These are phyloP conservation scores for Proliferodiscus dingleyae DNA, from an alignment of 2,329 filamentous ascomycete genomes.

Conservation along the genomic window DNA sequence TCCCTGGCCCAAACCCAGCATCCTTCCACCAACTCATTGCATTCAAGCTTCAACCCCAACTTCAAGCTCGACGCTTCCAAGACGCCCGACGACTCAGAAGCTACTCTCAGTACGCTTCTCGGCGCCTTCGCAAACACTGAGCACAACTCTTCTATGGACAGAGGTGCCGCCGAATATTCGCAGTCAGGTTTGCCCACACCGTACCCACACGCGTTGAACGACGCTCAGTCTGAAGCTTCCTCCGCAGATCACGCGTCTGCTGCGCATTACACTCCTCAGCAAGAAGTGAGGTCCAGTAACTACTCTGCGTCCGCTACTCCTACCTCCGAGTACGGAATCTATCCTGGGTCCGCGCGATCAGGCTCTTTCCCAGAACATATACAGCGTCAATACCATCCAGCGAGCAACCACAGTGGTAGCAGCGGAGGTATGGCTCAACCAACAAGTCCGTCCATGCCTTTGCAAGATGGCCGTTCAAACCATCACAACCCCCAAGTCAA, in stretches of 20 bases:
- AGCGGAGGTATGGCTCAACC: conserved; percentile 95
- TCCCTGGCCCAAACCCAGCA: conserved; percentile 31
- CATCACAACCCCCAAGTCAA: conserved; percentile 74
- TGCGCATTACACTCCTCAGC: conserved; percentile 80
- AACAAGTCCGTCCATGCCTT: conserved; percentile 94
- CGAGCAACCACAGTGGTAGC: conserved; percentile 66
- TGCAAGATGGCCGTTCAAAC: conserved; percentile 72
- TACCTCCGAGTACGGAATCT: conserved; percentile 82
- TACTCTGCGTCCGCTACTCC: conserved; percentile 69
- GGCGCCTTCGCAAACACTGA: conserved; percentile 24
- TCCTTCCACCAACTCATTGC: conserved; percentile 22
- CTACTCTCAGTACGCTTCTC: conserved; percentile 29
- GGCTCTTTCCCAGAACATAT: conserved; percentile 82
- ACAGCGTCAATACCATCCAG: conserved; percentile 76
- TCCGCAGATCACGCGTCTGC: conserved; percentile 87
- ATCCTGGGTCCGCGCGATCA: conserved; percentile 72
- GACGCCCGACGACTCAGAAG: conserved; percentile 22
- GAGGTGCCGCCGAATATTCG: conserved; percentile 69
- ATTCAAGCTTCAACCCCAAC: conserved; percentile 14
- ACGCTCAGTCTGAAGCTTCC: conserved; percentile 78
- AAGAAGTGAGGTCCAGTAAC: conserved; percentile 63
- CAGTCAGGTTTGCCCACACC: conserved; percentile 82
- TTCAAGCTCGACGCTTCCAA: conserved; percentile 8
- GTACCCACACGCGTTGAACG: conserved; percentile 60
- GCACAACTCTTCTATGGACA: conserved; percentile 47